Base-by-base conservation (phyloP, 176 grass and related monocot species). In the Aegilops bicornis region DNA sequence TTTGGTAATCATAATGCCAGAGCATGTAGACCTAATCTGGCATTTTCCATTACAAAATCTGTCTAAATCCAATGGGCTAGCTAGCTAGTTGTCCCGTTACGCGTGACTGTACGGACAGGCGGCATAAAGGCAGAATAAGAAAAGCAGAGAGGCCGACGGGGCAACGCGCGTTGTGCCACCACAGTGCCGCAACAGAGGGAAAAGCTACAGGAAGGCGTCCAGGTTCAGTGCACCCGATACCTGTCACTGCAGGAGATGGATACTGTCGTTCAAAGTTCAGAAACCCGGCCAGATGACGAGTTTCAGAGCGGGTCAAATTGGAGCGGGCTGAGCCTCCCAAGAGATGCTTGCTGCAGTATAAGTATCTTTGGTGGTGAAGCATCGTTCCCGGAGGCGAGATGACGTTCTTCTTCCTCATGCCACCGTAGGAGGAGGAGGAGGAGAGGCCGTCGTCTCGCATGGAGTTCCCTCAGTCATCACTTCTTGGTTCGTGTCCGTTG, bases 401-500 rank as follows among this genome's bases (percentile, higher is more conserved):
- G 54, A 20, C 19, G 54, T 59, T 22, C 54, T 71, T 70, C 78
- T 82, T 86, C 88, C 25, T 63, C 71, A 56, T 64, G 79, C 16
- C 16, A 31, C 30, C 30, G 69, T 89, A 86, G 77, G 83, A 85
- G 5, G 86, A 86, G 83, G 42, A 11, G 69, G 1, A 25, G 48
- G 70, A 25, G 50, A 22, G 54, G 50, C 50, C 65, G 30, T 69
- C 48, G 20, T 47, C 73, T 90, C 80, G 4, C 43, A 84, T 87
- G 89, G 75, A 90, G 89, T 90, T 90, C 89, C 89, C 85, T 64
- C 80, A 67, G 29, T 84, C 89, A 87, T 84, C 89, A 87, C 89
- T 87, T 87, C 89, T 65, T 79, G 74, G 84, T 59, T 23, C 30
- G 61, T 31, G 39, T 50, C 15, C 4, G 48, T 50, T 16, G 10